Percentiles rank a stretch among this genome's conserved stretches.
Evolutionary conservation across 805 yeast genomes (phyloP).

Genomic region (Wickerhamomyces canadensis): DNA sequence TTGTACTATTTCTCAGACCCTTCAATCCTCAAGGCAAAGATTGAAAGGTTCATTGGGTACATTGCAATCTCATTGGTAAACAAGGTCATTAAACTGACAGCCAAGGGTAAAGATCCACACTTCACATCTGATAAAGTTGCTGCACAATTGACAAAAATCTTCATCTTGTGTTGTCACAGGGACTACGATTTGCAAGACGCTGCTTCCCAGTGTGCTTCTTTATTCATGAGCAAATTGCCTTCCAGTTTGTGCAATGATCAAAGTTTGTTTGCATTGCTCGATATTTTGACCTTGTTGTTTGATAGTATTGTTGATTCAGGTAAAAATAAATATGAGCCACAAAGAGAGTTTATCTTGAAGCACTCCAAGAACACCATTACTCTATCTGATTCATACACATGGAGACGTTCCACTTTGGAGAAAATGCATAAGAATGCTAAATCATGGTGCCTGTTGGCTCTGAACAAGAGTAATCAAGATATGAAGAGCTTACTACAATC

Average conservation of each 20-base stretch:
- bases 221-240: conserved; percentile 62
- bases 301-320: conserved; percentile 82
- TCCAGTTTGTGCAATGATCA: conserved; percentile 70
- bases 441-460: conserved; percentile 58
- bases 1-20: conserved; percentile 84
- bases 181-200: conserved; percentile 67
- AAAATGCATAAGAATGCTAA: conserved; percentile 53
- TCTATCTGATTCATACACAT: conserved; percentile 68
- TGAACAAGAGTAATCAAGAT: conserved; percentile 62
- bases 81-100: conserved; percentile 43
- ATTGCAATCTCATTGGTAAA: conserved; percentile 56
- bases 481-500: conserved; percentile 73
- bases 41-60: conserved; percentile 61
- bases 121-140: conserved; percentile 59
- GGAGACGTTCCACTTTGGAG: conserved; percentile 67
- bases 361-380: conserved; percentile 36
- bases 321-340: conserved; percentile 78
- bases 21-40: conserved; percentile 60
- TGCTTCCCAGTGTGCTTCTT: conserved; percentile 73
- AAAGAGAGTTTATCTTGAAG: conserved; percentile 51
- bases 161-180: conserved; percentile 74
- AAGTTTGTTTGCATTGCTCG: conserved; percentile 74
- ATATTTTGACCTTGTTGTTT: conserved; percentile 70
- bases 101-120: conserved; percentile 46
- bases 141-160: conserved; percentile 59